These are phyloP conservation scores for Vitis amurensis DNA, from an alignment of 164 flowering plant species.

Conservation along the genomic window DNA sequence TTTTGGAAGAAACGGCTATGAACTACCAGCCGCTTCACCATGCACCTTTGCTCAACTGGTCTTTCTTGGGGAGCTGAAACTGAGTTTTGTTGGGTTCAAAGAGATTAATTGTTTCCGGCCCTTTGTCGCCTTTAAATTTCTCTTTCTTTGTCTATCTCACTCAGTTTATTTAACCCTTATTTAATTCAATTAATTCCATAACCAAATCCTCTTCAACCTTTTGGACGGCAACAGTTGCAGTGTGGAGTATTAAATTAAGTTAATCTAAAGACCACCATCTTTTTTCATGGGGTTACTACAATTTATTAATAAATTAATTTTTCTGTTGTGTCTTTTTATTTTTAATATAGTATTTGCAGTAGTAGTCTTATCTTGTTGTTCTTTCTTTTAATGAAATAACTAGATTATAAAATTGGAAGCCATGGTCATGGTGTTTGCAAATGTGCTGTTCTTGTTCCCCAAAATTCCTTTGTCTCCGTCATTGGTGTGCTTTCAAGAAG, in stretches of 20 bases:
- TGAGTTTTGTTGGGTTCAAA: neutral
- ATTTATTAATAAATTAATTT: too few species aligned
- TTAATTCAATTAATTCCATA: constrained; percentile 5
- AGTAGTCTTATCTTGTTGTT: neutral
- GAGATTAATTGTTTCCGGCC: neutral
- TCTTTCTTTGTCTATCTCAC: too few species aligned
- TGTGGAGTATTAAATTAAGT: constrained; percentile 10
- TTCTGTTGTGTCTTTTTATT: too few species aligned
- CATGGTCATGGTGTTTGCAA: constrained; percentile 1
- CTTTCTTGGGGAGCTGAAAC: constrained; percentile 24
- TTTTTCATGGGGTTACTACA: too few species aligned
- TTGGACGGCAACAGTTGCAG: constrained; percentile 13
- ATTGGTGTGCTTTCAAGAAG: constrained; percentile 17
- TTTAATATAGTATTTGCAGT: too few species aligned
- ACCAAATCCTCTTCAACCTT: constrained; percentile 7
- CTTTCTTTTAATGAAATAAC: constrained; percentile 3
- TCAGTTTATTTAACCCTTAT: too few species aligned
- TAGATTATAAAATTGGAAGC: neutral
- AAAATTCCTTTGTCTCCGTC: constrained; percentile 23
- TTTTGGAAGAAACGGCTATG: neutral
- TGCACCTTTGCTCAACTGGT: constrained; percentile 13
- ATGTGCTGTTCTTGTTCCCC: constrained; percentile 23
- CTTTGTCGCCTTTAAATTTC: too few species aligned
- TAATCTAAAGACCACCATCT: neutral
- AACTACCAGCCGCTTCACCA: neutral